Evolutionary conservation across 2,329 filamentous ascomycete species (phyloP).

Genomic region (Curvularia spicifera): DNA sequence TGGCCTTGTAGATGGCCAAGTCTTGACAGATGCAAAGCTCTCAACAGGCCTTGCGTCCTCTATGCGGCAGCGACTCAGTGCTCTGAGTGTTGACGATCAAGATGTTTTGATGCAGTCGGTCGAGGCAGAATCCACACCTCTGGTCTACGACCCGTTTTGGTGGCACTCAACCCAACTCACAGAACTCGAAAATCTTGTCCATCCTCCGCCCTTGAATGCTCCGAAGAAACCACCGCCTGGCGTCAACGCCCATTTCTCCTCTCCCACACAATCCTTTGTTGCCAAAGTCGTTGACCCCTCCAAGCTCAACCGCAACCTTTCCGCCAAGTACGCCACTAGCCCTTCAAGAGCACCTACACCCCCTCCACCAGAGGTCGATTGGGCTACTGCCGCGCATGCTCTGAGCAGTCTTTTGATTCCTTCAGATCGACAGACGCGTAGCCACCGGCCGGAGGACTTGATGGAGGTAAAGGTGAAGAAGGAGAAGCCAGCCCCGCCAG

Average conservation of each 20-base stretch:
- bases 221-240: constrained; percentile 67
- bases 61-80: constrained; percentile 61
- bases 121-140: constrained; percentile 26
- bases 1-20: constrained; percentile 70
- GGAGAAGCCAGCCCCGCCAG: constrained; percentile 56
- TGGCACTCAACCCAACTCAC: constrained; percentile 49
- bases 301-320: constrained; percentile 69
- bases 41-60: constrained; percentile 62
- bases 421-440: constrained; percentile 72
- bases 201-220: constrained; percentile 45
- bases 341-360: constrained; percentile 62
- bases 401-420: constrained; percentile 84
- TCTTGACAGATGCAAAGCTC: constrained; percentile 37
- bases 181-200: constrained; percentile 45
- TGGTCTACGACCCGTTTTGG: constrained; percentile 53
- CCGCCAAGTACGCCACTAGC: constrained; percentile 52
- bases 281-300: constrained; percentile 76
- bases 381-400: constrained; percentile 83
- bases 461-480: constrained; percentile 63
- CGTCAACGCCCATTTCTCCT: constrained; percentile 75
- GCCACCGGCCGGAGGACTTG: constrained; percentile 79
- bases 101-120: constrained; percentile 25
- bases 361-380: constrained; percentile 81
- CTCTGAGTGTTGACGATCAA: constrained; percentile 45
- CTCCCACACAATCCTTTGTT: constrained; percentile 85